phyloP scores from a whole-genome alignment of 768 basidiomycete genomes.

The Xerocomus spinulosus region DNA sequence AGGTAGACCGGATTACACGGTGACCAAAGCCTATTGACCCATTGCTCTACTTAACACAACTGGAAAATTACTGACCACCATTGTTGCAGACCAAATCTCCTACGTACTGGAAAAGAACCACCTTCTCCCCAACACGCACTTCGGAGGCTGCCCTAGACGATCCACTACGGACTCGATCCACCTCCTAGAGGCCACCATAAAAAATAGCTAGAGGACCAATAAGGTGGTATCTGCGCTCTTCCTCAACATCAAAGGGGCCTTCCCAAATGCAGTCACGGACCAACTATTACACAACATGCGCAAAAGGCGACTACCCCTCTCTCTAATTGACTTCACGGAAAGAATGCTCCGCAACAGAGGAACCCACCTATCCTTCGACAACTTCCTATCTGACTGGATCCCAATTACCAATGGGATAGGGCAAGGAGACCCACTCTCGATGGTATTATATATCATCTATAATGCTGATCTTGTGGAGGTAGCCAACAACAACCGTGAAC shows the following conservation, averaged over 20 bases:
- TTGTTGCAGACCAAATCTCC: constrained; percentile 23
- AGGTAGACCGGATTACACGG: too few species aligned
- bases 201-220: not conserved
- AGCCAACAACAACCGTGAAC: constrained; percentile 6
- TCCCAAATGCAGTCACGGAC: constrained; percentile 1
- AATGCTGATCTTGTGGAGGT: constrained; percentile 21
- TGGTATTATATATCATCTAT: constrained; percentile 31
- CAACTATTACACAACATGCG: constrained; percentile 6
- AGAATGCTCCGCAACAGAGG: not conserved
- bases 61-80: constrained; percentile 26
- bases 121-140: constrained; percentile 27
- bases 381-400: constrained; percentile 14
- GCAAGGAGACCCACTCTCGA: constrained; percentile 32
- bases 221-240: not conserved
- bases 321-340: constrained; percentile 5
- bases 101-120: constrained; percentile 27
- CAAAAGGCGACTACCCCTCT: not conserved
- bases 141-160: not conserved
- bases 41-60: constrained; percentile 35
- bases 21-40: constrained; percentile 31
- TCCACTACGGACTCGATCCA: not conserved
- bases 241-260: constrained; percentile 1
- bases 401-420: constrained; percentile 23
- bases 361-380: constrained; percentile 20
- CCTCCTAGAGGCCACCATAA: not conserved